Conservation (phyloP, 352 stramenopile genomes). For the Globisporangium nodosum region DNA sequence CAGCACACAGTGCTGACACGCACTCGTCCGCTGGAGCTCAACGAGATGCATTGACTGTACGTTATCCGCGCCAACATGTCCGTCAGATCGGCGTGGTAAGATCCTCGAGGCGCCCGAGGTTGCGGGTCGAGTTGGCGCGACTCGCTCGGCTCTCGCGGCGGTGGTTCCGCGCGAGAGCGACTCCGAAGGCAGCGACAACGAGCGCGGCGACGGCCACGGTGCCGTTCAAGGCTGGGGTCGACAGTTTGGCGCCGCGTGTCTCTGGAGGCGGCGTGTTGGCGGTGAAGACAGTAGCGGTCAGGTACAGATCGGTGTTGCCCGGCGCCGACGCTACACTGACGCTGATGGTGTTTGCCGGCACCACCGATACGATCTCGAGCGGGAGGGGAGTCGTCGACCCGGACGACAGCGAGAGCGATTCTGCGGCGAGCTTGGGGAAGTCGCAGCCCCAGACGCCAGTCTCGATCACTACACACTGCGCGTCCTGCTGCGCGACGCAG, state of each 20-base stretch:
- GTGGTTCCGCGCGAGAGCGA: constrained; percentile 13
- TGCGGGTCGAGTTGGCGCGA: constrained; percentile 3
- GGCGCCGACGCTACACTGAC: not conserved
- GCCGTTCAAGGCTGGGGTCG: constrained; percentile 1
- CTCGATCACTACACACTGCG: constrained; percentile 27
- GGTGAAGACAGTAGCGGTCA: not conserved
- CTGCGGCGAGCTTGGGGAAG: constrained; percentile 11
- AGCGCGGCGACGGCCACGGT: constrained; percentile 6
- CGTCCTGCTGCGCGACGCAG: constrained; percentile 36
- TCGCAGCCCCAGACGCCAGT: constrained; percentile 29
- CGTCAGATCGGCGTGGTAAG: constrained; percentile 9
- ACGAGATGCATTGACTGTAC: not conserved
- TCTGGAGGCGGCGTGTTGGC: not conserved
- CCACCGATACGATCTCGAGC: not conserved
- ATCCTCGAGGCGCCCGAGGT: constrained; percentile 9
- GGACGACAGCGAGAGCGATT: not conserved
- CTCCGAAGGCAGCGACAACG: constrained; percentile 7
- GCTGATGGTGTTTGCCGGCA: not conserved
- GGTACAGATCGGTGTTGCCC: not conserved
- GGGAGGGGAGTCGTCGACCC: not conserved
- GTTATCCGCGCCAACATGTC: not conserved
- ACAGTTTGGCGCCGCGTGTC: not conserved
- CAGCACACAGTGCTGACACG: not conserved
- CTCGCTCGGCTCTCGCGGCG: not conserved
- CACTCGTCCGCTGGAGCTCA: not conserved